Evolutionary conservation across 306 rosid genomes (phyloP).

Genomic region (Cucumis cinereus): DNA sequence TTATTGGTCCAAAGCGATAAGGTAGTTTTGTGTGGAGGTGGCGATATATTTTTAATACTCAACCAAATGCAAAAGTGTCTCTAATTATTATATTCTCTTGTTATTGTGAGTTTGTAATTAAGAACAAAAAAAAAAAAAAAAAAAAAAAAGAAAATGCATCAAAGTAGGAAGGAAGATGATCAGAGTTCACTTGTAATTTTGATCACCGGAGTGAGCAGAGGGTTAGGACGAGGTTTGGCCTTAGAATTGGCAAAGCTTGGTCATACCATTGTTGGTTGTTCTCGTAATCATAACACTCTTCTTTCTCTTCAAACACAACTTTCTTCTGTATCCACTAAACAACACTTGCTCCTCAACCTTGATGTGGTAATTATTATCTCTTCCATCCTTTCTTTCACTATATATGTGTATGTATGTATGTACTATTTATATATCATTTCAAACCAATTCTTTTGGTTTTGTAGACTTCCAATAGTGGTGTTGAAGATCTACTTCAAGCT

Average conservation of each 20-base stretch:
- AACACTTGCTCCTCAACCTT: conserved; percentile 39
- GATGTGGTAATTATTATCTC: conserved; percentile 36
- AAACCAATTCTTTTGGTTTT: not conserved
- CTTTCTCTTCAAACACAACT: conserved; percentile 36
- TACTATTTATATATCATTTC: no score
- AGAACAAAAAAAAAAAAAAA: no score
- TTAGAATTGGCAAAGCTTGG: conserved; percentile 54
- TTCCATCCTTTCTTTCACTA: not conserved
- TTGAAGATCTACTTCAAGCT: conserved; percentile 36
- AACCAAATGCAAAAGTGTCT: no score
- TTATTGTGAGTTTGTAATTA: no score
- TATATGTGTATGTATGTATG: no score
- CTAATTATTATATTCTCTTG: no score
- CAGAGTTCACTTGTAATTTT: conserved; percentile 3
- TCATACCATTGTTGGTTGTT: conserved; percentile 59
- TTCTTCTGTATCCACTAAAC: conserved; percentile 9
- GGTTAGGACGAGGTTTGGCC: conserved; percentile 61
- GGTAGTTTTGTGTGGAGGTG: no score
- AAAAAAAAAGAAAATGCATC: no score
- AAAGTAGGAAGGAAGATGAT: no score
- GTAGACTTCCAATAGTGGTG: conserved; percentile 39
- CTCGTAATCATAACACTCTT: conserved; percentile 56
- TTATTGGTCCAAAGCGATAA: no score
- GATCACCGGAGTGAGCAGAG: conserved; percentile 66
- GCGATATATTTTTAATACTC: no score